Evolutionary conservation across 257 asterid genomes (phyloP).

Genomic region (Rauvolfia tetraphylla): DNA sequence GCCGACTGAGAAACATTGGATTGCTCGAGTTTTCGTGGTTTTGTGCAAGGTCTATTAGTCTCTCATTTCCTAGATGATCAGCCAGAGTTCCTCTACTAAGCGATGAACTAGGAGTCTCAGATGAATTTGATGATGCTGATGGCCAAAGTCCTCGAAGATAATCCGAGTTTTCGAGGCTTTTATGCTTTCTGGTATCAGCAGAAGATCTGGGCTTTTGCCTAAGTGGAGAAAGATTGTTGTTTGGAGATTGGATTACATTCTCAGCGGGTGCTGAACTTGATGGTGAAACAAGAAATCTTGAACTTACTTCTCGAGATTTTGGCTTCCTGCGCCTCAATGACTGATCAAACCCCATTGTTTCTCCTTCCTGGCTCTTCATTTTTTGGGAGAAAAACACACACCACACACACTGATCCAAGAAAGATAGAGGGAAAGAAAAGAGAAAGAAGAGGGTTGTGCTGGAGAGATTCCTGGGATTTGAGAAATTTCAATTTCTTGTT

Average conservation of each 20-base stretch:
- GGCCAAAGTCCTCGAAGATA: slow-evolving; percentile 73
- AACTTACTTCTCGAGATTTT: slow-evolving; percentile 61
- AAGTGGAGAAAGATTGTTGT: slow-evolving; percentile 27
- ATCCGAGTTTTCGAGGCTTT: slow-evolving; percentile 43
- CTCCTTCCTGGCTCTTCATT: slow-evolving; percentile 43
- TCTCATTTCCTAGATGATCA: slow-evolving; percentile 47
- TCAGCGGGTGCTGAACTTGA: slow-evolving; percentile 22
- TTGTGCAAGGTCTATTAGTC: slow-evolving; percentile 33
- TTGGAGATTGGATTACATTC: slow-evolving; percentile 40
- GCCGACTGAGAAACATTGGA: slow-evolving; percentile 31
- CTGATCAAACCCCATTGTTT: slow-evolving; percentile 18
- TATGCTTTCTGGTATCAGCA: slow-evolving; percentile 31
- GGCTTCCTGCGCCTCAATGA: slow-evolving; percentile 39
- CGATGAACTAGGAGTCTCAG: slow-evolving; percentile 17
- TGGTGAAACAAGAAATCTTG: slow-evolving; percentile 65
- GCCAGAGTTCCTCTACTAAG: slow-evolving; percentile 33
- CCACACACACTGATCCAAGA: slow-evolving; percentile 2
- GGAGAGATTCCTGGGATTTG: slow-evolving; percentile 17
- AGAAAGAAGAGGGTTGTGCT: not conserved
- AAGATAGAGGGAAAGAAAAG: not conserved
- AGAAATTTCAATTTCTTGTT: not conserved
- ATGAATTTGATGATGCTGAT: slow-evolving; percentile 27
- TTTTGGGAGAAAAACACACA: slow-evolving; percentile 14
- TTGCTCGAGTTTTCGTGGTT: slow-evolving; percentile 17
- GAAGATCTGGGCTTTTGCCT: slow-evolving; percentile 39